These are phyloP conservation scores for Carallia pectinifolia DNA, from an alignment of 345 rosid genomes.

Conservation along the genomic window DNA sequence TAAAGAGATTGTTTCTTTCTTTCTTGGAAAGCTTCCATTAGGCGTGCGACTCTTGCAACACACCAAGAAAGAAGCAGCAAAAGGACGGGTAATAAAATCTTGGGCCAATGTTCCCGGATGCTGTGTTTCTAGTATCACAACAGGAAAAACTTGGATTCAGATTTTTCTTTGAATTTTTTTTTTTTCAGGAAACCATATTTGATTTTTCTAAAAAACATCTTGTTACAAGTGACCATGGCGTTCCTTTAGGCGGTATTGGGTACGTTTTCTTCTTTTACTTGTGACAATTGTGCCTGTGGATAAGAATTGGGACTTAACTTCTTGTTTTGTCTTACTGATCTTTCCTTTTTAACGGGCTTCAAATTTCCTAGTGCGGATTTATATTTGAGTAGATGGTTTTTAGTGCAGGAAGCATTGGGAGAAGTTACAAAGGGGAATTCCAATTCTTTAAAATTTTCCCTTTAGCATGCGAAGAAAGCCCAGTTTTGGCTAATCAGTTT, in stretches of 20 bases:
- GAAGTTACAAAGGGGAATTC: constrained; percentile 68
- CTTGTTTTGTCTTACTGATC: background rate
- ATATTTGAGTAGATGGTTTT: constrained; percentile 6
- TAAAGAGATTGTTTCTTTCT: background rate
- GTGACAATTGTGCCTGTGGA: background rate
- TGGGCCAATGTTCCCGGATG: background rate
- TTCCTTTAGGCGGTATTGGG: constrained; percentile 85
- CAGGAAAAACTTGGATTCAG: background rate
- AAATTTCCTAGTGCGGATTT: background rate
- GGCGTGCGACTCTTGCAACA: constrained; percentile 59
- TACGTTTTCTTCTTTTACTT: constrained; percentile 25
- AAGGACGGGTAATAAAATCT: constrained; percentile 53
- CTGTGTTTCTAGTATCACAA: background rate
- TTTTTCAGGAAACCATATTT: constrained; percentile 48
- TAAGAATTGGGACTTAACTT: too few species aligned
- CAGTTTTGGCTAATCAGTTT: constrained; percentile 63
- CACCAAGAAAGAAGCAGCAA: constrained; percentile 48
- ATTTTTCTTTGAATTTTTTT: constrained; percentile 9
- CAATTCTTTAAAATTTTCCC: constrained; percentile 56
- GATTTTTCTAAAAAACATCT: constrained; percentile 48
- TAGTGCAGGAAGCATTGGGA: constrained; percentile 76
- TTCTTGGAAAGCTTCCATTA: constrained; percentile 47
- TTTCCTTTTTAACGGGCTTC: background rate
- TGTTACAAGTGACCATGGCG: constrained; percentile 57
- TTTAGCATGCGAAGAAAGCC: constrained; percentile 42